These are phyloP conservation scores for Truncatella angustata DNA, from an alignment of 2,329 filamentous ascomycete genomes.

Conservation along the genomic window DNA sequence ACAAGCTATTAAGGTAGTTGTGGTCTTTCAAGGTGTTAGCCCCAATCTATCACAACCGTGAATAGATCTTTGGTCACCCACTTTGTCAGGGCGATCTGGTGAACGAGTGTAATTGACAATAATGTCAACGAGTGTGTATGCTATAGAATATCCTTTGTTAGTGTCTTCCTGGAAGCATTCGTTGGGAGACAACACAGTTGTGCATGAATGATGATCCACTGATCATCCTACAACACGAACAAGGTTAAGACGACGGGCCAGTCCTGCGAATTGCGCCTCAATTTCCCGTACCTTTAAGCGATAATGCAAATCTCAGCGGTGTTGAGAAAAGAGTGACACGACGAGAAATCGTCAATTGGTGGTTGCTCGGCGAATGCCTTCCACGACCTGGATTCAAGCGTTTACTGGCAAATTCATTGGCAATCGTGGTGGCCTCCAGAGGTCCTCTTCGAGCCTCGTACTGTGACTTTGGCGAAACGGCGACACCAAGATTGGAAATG, in stretches of 20 bases:
- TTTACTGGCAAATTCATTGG: slow-evolving; percentile 13
- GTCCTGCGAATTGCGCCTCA: neutral
- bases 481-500: slow-evolving; percentile 19
- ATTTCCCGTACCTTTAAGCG: neutral
- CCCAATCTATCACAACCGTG: neutral
- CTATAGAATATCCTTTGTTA: slow-evolving; percentile 14
- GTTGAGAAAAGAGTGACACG: slow-evolving; percentile 30
- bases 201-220: slow-evolving; percentile 22
- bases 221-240: slow-evolving; percentile 12
- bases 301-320: neutral
- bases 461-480: neutral
- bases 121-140: slow-evolving; percentile 41
- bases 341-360: slow-evolving; percentile 31
- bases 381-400: slow-evolving; percentile 6
- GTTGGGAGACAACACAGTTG: neutral
- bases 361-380: slow-evolving; percentile 12
- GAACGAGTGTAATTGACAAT: slow-evolving; percentile 48
- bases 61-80: slow-evolving; percentile 17
- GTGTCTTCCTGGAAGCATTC: slow-evolving; percentile 13
- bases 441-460: slow-evolving; percentile 18
- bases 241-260: neutral
- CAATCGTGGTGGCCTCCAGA: slow-evolving; percentile 15
- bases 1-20: neutral
- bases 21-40: slow-evolving; percentile 1
- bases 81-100: slow-evolving; percentile 37